phyloP scores from a whole-genome alignment of 164 flowering plant genomes.

The Chloranthus sessilifolius region DNA sequence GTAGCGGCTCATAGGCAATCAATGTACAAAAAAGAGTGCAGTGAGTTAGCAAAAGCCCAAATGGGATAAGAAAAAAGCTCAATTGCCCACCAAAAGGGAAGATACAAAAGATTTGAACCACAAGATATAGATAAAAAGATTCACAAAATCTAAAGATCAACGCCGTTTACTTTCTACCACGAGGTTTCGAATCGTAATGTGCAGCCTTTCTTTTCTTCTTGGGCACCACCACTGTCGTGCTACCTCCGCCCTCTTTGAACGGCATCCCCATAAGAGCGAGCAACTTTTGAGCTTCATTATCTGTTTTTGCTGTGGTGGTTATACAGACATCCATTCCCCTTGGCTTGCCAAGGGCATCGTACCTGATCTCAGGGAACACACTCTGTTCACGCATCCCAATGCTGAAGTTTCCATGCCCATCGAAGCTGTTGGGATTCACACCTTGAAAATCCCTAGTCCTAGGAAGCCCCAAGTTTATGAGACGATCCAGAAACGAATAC shows the following conservation, averaged over 20 bases:
- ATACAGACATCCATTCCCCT: constrained; percentile 97
- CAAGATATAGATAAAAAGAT: not conserved
- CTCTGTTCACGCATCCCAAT: constrained; percentile 77
- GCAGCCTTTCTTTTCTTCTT: constrained; percentile 81
- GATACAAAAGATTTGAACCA: not conserved
- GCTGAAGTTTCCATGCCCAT: constrained; percentile 78
- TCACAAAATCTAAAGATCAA: not conserved
- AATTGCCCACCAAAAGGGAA: not conserved
- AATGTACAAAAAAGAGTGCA: no score
- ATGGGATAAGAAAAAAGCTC: not conserved
- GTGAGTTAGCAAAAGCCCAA: not conserved
- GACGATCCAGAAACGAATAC: constrained; percentile 87
- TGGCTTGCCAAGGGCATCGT: constrained; percentile 58
- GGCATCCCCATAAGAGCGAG: constrained; percentile 99
- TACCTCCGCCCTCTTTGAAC: constrained; percentile 61
- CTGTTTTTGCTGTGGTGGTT: constrained; percentile 80
- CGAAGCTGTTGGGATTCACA: constrained; percentile 84
- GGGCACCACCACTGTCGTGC: constrained; percentile 37
- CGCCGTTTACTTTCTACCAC: constrained; percentile 22
- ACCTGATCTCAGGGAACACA: constrained; percentile 81
- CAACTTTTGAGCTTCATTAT: constrained; percentile 70
- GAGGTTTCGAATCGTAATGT: constrained; percentile 54
- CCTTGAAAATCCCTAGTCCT: constrained; percentile 95
- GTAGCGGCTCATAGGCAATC: no score
- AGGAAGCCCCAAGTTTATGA: constrained; percentile 89